Evolutionary conservation across 2,329 filamentous ascomycete species (phyloP).

Genomic region (Pseudodiploospora longispora): DNA sequence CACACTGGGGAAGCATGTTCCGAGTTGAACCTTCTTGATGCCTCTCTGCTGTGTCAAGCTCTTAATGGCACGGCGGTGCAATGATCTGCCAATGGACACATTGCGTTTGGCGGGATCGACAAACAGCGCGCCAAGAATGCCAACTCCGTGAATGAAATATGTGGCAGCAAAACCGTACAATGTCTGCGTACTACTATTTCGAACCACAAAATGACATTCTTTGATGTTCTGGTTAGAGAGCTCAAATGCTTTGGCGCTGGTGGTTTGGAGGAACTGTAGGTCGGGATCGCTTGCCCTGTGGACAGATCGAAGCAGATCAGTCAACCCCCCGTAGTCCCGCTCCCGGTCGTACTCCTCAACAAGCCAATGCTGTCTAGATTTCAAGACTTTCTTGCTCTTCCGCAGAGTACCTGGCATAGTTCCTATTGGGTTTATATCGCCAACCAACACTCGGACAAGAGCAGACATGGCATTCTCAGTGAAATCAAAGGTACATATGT

Average conservation of each 20-base stretch:
- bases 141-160: constrained; percentile 65
- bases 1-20: constrained; percentile 72
- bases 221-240: constrained; percentile 62
- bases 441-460: constrained; percentile 74
- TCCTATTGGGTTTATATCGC: constrained; percentile 55
- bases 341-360: constrained; percentile 81
- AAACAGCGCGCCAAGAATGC: constrained; percentile 77
- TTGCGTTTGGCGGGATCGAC: constrained; percentile 82
- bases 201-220: constrained; percentile 83
- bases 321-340: constrained; percentile 64
- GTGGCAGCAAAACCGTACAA: constrained; percentile 90
- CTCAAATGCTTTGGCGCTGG: constrained; percentile 68
- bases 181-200: constrained; percentile 85
- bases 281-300: constrained; percentile 59
- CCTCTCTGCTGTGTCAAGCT: constrained; percentile 61
- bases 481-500: constrained; percentile 93
- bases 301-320: constrained; percentile 64
- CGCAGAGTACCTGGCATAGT: constrained; percentile 66
- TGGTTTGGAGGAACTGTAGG: constrained; percentile 60
- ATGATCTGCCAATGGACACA: constrained; percentile 80
- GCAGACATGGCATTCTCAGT: constrained; percentile 86
- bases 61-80: constrained; percentile 78
- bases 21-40: constrained; percentile 74
- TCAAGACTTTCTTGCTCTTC: constrained; percentile 78
- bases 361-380: constrained; percentile 91